Evolutionary conservation across 1,284 basidiomycete genomes (phyloP).

Genomic region (Boletus semigastroideus): DNA sequence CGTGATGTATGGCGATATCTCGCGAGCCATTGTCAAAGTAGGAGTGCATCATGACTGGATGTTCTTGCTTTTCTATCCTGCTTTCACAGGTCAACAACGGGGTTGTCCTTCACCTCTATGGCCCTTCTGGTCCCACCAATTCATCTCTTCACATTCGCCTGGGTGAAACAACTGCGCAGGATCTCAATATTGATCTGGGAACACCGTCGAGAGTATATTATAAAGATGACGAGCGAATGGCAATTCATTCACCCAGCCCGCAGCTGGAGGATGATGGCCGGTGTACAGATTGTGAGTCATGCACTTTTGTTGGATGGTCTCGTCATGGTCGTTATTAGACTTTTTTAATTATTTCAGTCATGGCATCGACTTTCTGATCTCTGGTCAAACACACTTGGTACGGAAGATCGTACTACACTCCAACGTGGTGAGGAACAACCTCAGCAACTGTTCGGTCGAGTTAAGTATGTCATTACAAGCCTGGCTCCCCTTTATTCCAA

Average conservation of each 20-base stretch:
- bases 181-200: conserved; percentile 76
- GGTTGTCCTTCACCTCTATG: conserved; percentile 66
- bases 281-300: conserved; percentile 42
- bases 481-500: conserved; percentile 85
- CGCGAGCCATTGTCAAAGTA: conserved; percentile 67
- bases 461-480: conserved; percentile 43
- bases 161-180: conserved; percentile 82
- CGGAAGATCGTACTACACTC: conserved; percentile 84
- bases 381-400: conserved; percentile 68
- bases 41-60: not conserved
- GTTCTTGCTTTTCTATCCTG: not conserved
- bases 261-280: conserved; percentile 42
- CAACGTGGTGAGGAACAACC: conserved; percentile 66
- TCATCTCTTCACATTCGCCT: conserved; percentile 62
- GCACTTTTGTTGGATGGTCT: not conserved
- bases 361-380: conserved; percentile 82
- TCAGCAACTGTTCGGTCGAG: not conserved
- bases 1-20: conserved; percentile 69
- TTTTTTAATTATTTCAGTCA: conserved; percentile 93
- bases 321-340: conserved; percentile 44
- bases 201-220: conserved; percentile 76
- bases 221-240: conserved; percentile 87
- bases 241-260: conserved; percentile 61
- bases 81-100: conserved; percentile 67
- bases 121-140: conserved; percentile 39